These are phyloP conservation scores for Psophocarpus tetragonolobus DNA, from an alignment of 306 rosid genomes.

Conservation along the genomic window DNA sequence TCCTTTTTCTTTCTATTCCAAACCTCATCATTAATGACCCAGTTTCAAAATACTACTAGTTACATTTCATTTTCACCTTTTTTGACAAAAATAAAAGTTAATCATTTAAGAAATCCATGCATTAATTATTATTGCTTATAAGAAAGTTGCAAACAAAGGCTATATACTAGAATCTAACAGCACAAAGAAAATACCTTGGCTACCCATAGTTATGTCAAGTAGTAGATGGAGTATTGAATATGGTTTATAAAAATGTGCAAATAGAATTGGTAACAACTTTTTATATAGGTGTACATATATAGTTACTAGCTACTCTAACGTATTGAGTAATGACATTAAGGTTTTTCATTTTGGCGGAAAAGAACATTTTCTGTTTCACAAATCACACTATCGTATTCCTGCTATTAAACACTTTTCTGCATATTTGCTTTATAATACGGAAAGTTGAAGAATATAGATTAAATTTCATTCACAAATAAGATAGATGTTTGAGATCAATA, in stretches of 20 bases:
- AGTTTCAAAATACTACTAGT: not conserved
- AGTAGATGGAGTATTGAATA: not conserved
- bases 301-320: not conserved
- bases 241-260: not conserved
- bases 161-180: not conserved
- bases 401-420: no score
- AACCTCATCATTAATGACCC: no score
- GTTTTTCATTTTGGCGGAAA: not conserved
- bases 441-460: not conserved
- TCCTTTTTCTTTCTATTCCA: not conserved
- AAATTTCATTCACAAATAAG: not conserved
- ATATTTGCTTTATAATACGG: not conserved
- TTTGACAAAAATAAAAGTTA: not conserved
- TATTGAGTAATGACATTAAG: not conserved
- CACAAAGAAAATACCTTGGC: not conserved
- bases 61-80: not conserved
- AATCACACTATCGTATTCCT: no score
- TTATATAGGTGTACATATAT: not conserved
- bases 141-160: not conserved
- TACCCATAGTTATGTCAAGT: not conserved
- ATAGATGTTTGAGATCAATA: not conserved
- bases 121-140: not conserved
- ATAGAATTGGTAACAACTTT: not conserved
- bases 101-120: not conserved
- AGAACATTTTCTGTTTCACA: not conserved